phyloP scores from a whole-genome alignment of 352 stramenopile species.

The Globisporangium heterothallicum region DNA sequence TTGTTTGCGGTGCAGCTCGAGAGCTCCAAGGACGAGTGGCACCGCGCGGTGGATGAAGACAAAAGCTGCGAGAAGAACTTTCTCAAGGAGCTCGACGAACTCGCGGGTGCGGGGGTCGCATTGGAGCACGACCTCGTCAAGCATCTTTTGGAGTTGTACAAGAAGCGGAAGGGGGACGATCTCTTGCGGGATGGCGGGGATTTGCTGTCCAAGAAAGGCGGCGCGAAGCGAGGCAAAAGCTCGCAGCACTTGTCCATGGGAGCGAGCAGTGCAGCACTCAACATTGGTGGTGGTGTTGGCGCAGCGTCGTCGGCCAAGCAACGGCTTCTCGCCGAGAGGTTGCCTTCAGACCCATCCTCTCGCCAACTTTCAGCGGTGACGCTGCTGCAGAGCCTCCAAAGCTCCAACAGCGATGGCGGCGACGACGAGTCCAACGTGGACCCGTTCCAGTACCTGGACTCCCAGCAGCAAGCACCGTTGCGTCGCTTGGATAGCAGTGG shows the following conservation, averaged over 20 bases:
- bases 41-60: constrained; percentile 63
- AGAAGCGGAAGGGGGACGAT: constrained; percentile 63
- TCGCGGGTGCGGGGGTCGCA: constrained; percentile 29
- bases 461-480: constrained; percentile 22
- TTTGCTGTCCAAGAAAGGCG: constrained; percentile 10
- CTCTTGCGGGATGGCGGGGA: constrained; percentile 17
- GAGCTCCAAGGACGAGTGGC: constrained; percentile 55
- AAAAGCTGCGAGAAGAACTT: constrained; percentile 59
- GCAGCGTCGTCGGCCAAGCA: constrained; percentile 32
- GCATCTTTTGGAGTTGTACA: constrained; percentile 69
- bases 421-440: constrained; percentile 55
- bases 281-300: background rate
- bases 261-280: constrained; percentile 12
- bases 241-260: constrained; percentile 19
- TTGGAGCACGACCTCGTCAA: constrained; percentile 78
- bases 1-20: constrained; percentile 48
- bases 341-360: constrained; percentile 20
- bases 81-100: constrained; percentile 65
- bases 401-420: constrained; percentile 18
- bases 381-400: constrained; percentile 30
- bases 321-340: constrained; percentile 34
- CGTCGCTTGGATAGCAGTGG: constrained; percentile 4
- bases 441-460: constrained; percentile 63
- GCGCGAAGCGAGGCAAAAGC: constrained; percentile 18
- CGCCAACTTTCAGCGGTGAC: constrained; percentile 19